Evolutionary conservation across 495 filamentous ascomycete species (phyloP), one percentile per base, ranked within the genome.

Genomic region (Annulohypoxylon moriforme): DNA sequence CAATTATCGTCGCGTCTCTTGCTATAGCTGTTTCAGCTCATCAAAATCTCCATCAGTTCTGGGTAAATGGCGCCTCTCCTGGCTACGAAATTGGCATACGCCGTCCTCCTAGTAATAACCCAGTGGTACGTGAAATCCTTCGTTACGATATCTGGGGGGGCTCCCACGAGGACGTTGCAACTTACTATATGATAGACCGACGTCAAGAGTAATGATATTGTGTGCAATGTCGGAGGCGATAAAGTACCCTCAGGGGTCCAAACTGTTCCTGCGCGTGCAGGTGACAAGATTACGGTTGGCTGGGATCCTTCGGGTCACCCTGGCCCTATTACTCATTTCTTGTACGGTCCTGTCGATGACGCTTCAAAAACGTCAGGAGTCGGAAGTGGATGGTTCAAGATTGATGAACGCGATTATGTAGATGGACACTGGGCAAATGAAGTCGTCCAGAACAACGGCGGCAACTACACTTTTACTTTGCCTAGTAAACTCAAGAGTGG

Each of bases 31-130:
- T 72, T 53, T 75, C 78, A 9, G 77, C 78, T 33, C 78, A 81
- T 55, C 79, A 81, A 61, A 81, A 79, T 60, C 76, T 81, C 22
- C 78, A 81, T 33, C 79, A 81, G 59, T 77, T 81, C 57, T 80
- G 75, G 78, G 75, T 81, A 11, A 81, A 81, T 29, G 79, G 69
- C 57, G 75, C 70, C 36, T 74, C 68, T 44, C 77, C 78, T n/a
- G 78, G 77, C 11, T 80, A 80, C 42, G 71, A 81, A 70, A 74
- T 75, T 40, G 79, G 76, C 10, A 81, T 80, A 50, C 75, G 78
- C 20, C 77, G 76, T 29, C 68, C 79, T n/a, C 79, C 79, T 6
- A 76, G 73, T 36, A 81, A 81, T 69, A 80, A 61, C 49, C 79
- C 79, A 4, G 77, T 79, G 25, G 68, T 74, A 69, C 38, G 50